Evolutionary conservation across 129 eudicot species (phyloP), one percentile per base, ranked within the genome.

Genomic region (Cynara cardunculus): DNA sequence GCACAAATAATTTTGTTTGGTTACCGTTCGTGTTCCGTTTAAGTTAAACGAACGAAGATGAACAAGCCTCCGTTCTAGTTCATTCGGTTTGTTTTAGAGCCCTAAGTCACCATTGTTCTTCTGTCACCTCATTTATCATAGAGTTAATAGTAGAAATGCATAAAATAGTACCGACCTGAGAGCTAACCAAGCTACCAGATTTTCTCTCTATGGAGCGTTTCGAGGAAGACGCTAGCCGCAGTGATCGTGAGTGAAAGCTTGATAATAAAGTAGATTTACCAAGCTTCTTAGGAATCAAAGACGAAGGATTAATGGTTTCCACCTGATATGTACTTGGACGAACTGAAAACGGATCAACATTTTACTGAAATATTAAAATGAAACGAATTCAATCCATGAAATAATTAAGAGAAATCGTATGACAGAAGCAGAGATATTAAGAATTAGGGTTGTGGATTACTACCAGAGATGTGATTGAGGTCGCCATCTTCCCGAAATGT

Each of bases 351-450:
- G 91, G 78, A 71, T 91, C 85, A 12, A 84, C 85, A 83, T 87
- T 93, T 80, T 94, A 84, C 98, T 93, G 92, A 73, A 28, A 71
- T 19, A 80, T 44, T 27, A 71, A 80, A 64, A 25, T 68, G 53
- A 74, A 81, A 25, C 32, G 27, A 75, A 69, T 37, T 69, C 18
- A 34, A 76, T 8, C 3, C 35, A 31, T 31, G 7, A 8, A 39
- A 1, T 39, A 39, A 39, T 37, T 37, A 37, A 37, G 44, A 11
- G 11, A 39, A 41, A 14, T 41, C 53, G 12, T 41, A 35, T 3
- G 41, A 35, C 11, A 35, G 41, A 35, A 11, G 53, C 53, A 41
- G 53, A 41, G 18, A 11, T 11, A 41, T 41, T 41, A 18, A 41
- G 53, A 41, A 41, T 41, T 41, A 39, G 49, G 49, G 49, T 41